These are phyloP conservation scores for Ligustrum vulgare DNA, from an alignment of 257 asterid species.

Conservation along the genomic window DNA sequence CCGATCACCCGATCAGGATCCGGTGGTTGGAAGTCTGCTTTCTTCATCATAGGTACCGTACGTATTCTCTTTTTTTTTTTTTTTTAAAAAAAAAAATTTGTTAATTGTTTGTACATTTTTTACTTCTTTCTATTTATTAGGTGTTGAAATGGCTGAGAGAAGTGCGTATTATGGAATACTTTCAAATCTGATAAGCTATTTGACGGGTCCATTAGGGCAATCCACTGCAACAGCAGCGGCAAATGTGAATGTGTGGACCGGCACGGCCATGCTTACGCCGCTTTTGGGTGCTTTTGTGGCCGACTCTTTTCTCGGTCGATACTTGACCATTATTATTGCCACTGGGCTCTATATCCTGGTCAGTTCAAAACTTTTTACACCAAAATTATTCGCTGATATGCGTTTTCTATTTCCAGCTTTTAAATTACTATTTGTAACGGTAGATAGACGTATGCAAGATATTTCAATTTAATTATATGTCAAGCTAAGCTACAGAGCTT, in stretches of 20 bases:
- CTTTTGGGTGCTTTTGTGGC: slow-evolving; percentile 35
- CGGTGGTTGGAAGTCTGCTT: slow-evolving; percentile 33
- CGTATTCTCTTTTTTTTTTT: too few species aligned
- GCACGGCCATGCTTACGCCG: slow-evolving; percentile 28
- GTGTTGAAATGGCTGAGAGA: slow-evolving; percentile 34
- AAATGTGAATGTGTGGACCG: slow-evolving; percentile 26
- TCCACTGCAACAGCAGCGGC: slow-evolving; percentile 31
- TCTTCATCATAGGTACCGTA: slow-evolving; percentile 29
- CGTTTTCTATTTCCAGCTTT: not conserved
- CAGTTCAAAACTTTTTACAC: not conserved
- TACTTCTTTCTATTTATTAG: not conserved
- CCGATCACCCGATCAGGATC: slow-evolving; percentile 24
- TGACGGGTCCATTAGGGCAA: slow-evolving; percentile 30
- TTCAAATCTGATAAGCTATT: slow-evolving; percentile 29
- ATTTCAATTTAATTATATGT: not conserved
- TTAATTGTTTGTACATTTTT: not conserved
- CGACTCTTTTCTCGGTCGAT: slow-evolving; percentile 28
- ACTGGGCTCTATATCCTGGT: slow-evolving; percentile 26
- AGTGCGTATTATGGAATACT: slow-evolving; percentile 31
- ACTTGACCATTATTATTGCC: slow-evolving; percentile 24
- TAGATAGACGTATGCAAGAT: not conserved
- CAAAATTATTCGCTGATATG: not conserved
- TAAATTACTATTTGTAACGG: not conserved
- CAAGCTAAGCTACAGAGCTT: not conserved
- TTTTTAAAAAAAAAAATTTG: too few species aligned